A percentile compares a stretch with the other conserved stretches of the same genome.
phyloP scores from a whole-genome alignment of 2,329 filamentous ascomycete genomes.

The Ascochyta clinopodiicola region DNA sequence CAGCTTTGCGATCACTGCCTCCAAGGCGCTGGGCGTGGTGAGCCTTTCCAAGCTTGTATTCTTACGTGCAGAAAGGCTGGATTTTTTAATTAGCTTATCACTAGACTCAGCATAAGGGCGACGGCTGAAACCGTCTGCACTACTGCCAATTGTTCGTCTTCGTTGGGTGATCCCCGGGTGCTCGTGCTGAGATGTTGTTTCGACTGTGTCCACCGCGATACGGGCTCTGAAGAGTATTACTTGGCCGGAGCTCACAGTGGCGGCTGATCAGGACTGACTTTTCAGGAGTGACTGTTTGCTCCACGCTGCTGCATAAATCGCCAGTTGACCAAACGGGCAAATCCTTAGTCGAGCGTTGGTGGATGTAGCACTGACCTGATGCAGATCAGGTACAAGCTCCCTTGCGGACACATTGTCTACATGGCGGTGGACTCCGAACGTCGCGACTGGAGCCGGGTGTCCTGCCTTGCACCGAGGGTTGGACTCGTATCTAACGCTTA shows the following conservation, averaged over 20 bases:
- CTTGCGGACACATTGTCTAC: not conserved
- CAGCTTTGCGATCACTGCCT: not conserved
- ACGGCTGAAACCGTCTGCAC: not conserved
- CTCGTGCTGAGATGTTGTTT: not conserved
- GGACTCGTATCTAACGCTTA: constrained; percentile 5
- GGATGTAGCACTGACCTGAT: not conserved
- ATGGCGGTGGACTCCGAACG: not conserved
- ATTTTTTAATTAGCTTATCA: not conserved
- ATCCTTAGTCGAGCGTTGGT: not conserved
- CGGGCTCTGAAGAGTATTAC: not conserved
- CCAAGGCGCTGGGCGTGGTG: not conserved
- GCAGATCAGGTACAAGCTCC: constrained; percentile 4
- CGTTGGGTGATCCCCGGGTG: not conserved
- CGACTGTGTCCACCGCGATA: not conserved
- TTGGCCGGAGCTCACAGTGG: constrained; percentile 6
- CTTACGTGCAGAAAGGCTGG: not conserved
- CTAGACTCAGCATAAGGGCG: not conserved
- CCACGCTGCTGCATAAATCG: constrained; percentile 13
- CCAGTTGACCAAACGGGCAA: constrained; percentile 3
- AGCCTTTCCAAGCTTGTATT: not conserved
- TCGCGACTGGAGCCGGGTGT: not conserved
- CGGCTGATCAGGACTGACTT: constrained; percentile 1
- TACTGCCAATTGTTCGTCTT: not conserved
- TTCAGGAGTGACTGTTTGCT: not conserved
- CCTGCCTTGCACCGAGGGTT: not conserved